Evolutionary conservation across 176 grass and related monocot genomes (phyloP), one percentile per base, ranked within the genome.

Genomic region (Raddia guianensis): DNA sequence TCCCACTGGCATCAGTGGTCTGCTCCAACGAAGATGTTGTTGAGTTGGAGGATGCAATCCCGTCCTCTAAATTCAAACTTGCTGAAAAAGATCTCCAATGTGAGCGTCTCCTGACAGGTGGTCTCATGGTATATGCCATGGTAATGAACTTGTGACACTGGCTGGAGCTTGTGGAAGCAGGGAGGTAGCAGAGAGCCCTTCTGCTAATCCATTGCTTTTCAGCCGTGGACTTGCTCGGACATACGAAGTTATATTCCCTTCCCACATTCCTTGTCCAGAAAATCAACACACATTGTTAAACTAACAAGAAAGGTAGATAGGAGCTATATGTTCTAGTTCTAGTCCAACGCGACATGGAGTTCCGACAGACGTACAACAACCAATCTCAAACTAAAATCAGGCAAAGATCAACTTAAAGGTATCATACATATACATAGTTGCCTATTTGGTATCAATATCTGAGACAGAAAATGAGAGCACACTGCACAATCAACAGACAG

Each of bases 1-100:
- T 60, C 32, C 83, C 83, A 77, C 74, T 61, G 74, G 16, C 35
- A 82, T 82, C 64, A 57, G n/a, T 74, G 18, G 16, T 20, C 66
- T 89, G 74, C 40, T 87, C 83, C 7, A 68, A 58, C 42, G 84
- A 83, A 52, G 77, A 74, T 15, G 87, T 33, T 2, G 49, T 49
- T 2, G 82, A 85, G 10, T 80, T 20, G 2, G 56, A 76, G 27
- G 76, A 12, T 65, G 77, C 76, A 57, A 54, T 54, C 33, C 67
- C 89, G 35, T 90, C 87, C 42, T 90, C 87, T 74, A 92, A 85
- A 72, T 86, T 86, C 49, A 98, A 52, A 78, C 85, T 90, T 67
- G 82, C 74, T 48, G 87, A 70, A 62, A 82, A 87, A 34, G 43
- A 82, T 67, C 73, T 94, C 86, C 87, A 84, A 61, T 33, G 16